Evolutionary conservation across 2,329 filamentous ascomycete species (phyloP), one percentile per base, ranked within the genome.

Genomic region (Zalaria sp.): DNA sequence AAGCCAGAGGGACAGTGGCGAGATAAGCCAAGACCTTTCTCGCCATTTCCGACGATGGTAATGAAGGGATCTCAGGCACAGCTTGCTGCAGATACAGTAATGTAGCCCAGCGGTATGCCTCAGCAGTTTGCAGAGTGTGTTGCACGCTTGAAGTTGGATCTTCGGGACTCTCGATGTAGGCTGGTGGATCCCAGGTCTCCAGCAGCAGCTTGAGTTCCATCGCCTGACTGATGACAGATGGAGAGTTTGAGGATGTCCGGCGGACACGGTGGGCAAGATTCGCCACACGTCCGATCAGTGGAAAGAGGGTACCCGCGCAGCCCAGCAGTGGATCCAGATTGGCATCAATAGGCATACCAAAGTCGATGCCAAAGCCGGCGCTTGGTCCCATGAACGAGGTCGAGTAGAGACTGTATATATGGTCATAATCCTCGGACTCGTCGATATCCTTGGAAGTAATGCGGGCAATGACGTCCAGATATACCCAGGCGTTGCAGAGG

Each of bases 291-390:
- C 79, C 76, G 46, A 84, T 80, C 1, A 82, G 61, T 1, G 79
- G 80, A 51, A 83, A 84, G 0, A 84, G 65, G 0, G 76, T 78
- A 28, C 68, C 65, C 5, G 79, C 79, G 50, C 77, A 81, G 7
- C 80, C 80, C 75, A 84, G 79, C 27, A 83, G 58, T 4, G 79
- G 79, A 56, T 84, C 80, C n/a, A 83, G 67, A 44, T 77, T 68
- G 25, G 72, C 62, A 43, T 74, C 64, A 5, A 58, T 52, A 3
- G 50, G 50, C 49, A 58, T 55, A 18, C 57, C 58, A 28, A 59
- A 59, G 34, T 61, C 53, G 41, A 61, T 58, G 11, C 57, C 57
- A 32, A 59, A 60, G 2, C 57, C 57, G n/a, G 51, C 35, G 4
- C 36, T 35, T 2, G 38, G 25, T 3, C 32, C 42, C 2, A 36